Evolutionary conservation across 108 stramenopile genomes (phyloP), one percentile per base, ranked within the genome.

Genomic region (Skeletonema marinoi): DNA sequence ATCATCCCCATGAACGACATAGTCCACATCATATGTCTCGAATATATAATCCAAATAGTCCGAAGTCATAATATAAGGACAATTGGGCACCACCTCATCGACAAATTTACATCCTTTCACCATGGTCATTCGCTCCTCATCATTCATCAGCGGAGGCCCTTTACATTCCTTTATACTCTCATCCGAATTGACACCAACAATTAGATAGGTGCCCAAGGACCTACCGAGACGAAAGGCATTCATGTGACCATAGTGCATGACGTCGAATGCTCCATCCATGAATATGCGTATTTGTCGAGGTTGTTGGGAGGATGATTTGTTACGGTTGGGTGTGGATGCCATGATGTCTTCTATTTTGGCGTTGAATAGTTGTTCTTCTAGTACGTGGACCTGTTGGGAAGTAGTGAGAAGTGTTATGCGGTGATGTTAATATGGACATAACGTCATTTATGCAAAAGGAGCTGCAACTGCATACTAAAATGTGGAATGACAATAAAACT

Each of bases 181-280:
- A 71, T 98, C 98, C n/a, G 93, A 94, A 77, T 98, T 98, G 39
- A 99, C 91, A 9, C 99, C 99, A 1, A 99, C 99, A 44, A 99
- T 87, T 16, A 99, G 87, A 62, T 97, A 84, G 19, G 97, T 98
- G 13, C 99, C 99, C 13, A 99, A 83, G 0, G 97, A 92, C 35
- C 89, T 76, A 3, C 93, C 99, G 65, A 98, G 89, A 12, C 99
- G 98, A 78, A 99, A 99, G 3, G 99, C 99, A 77, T 99, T 99
- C 96, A 98, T 98, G 82, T 99, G 98, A 7, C 98, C 98, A 73
- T 92, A 99, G 75, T 99, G 98, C 94, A 98, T 96, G 80, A 97
- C 83, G 81, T 99, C 98, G 75, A 99, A 99, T 48, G 96, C 97
- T 32, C 98, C 98, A 73, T 99, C 98, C 92, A 99, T 96, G 83